Evolutionary conservation across 2,329 filamentous ascomycete species (phyloP), one percentile per base, ranked within the genome.

Genomic region (Scytalidium lignicola): DNA sequence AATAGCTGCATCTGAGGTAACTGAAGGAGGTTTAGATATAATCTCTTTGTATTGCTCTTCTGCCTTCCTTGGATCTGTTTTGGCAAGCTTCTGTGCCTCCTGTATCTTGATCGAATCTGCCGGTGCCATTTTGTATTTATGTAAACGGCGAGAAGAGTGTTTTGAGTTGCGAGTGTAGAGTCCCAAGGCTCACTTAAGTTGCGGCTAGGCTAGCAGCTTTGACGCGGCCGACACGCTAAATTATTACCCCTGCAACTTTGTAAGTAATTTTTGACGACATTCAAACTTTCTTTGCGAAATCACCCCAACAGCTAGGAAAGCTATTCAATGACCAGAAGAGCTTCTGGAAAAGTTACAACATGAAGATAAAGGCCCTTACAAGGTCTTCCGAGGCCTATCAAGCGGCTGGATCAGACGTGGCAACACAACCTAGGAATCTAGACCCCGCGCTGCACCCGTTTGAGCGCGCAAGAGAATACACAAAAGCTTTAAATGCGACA

Each of bases 11-110:
- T 99, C 93, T 53, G 81, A 84, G 51, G 83, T 93, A 52, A 86
- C 83, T 46, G 88, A 88, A 19, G 91, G 90, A 32, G 89, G 83
- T 71, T 88, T 86, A 47, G 90, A 85, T 58, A 96, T 82, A 66
- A 97, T 88, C 49, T 93, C 86, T 71, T 92, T 90, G 78, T 92
- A 97, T 67, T 89, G 82, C 62, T 80, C 75, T 74, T 95, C 90
- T 55, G 92, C 90, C 76, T 93, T 88, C 63, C 79, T 74, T 58
- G 91, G 87, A 65, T 95, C 82, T 56, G 84, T 79, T 74, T 89
- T 90, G 59, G 82, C 80, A 65, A 92, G 74, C 75, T 87, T 84
- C 78, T 92, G 85, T 68, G 90, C 92, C 79, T 96, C 90, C 71
- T 86, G 83, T 79, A 96, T 85, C 75, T 86, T 72, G 63, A 73